These are phyloP conservation scores for Malassezia psittaci DNA, from an alignment of 1,284 basidiomycete genomes.

Conservation along the genomic window DNA sequence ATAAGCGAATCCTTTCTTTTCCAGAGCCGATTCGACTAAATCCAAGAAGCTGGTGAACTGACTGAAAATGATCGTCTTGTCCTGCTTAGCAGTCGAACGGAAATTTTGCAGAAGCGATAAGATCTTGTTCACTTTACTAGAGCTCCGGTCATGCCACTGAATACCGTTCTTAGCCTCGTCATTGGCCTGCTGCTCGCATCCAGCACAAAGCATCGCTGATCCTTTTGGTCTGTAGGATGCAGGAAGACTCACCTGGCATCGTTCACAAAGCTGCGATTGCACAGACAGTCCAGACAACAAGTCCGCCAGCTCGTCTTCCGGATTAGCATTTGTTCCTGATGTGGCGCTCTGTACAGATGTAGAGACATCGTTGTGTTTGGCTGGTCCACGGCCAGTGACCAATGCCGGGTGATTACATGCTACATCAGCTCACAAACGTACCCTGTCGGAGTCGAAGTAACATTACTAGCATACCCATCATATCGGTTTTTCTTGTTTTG, in stretches of 20 bases:
- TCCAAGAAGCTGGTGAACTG: constrained; percentile 81
- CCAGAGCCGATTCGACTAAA: constrained; percentile 71
- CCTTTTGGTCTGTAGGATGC: background rate
- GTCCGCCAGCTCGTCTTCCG: constrained; percentile 58
- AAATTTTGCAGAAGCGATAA: constrained; percentile 63
- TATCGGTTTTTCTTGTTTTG: constrained; percentile 57
- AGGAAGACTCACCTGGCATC: constrained; percentile 23
- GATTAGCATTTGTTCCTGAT: constrained; percentile 17
- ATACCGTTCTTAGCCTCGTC: constrained; percentile 32
- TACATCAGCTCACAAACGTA: background rate
- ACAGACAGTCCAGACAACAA: constrained; percentile 60
- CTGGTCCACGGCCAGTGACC: constrained; percentile 16
- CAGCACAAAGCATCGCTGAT: constrained; percentile 20
- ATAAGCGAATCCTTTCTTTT: constrained; percentile 58
- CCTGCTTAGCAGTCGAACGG: constrained; percentile 54
- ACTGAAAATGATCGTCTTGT: constrained; percentile 73
- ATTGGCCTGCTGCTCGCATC: constrained; percentile 21
- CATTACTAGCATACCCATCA: constrained; percentile 73
- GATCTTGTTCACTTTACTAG: constrained; percentile 75
- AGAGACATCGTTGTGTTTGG: constrained; percentile 12
- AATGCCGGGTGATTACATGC: constrained; percentile 39
- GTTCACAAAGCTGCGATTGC: constrained; percentile 46
- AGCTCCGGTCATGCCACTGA: constrained; percentile 54
- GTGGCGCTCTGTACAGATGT: constrained; percentile 10
- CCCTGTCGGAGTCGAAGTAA: constrained; percentile 76